Evolutionary conservation across 352 stramenopile species (phyloP), one percentile per base, ranked within the genome.

Genomic region (Phytopythium litorale): DNA sequence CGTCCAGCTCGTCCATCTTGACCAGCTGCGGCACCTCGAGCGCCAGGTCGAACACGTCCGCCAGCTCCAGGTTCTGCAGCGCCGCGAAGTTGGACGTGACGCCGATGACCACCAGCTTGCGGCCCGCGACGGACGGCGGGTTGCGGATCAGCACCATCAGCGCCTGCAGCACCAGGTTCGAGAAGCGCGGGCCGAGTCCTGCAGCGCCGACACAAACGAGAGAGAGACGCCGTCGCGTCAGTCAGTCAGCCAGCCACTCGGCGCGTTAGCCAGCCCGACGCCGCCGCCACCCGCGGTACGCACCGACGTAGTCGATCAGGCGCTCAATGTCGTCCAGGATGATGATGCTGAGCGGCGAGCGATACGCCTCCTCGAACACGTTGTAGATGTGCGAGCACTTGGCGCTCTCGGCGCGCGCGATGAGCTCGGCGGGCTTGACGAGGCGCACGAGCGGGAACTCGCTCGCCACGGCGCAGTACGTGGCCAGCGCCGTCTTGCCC

Each of bases 251-350:
- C 25, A 28, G 25, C 3, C 19, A 35, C 35, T 56, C 30, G 59
- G 9, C 28, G 28, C 7, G 28, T 32, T 4, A 32, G 5, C 7
- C 28, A 32, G 7, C 28, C 28, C 3, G n/a, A 23, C 15, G 11
- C 16, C 48, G 7, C 23, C 21, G 60, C 3, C 43, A n/a, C 54
- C 16, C 18, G 42, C 30, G 51, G 50, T 40, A 13, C 81, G 59
- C 65, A 90, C 84, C 86, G 68, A 93, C 86, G 56, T 93, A 99
- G 71, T 99, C 97, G 73, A 99, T 98, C 43, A 99, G 86, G 19
- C 98, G 92, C 79, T 99, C 98, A 65, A 99, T 97, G 74, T 99
- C 97, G 78, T 99, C 98, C 49, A 99, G 91, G 62, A 99, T 97
- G 76, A 99, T 99, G 63, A 99, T 92, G 23, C 96, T 98, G 13